These are phyloP conservation scores for Sarcocystis neurona DNA, from an alignment of 169 alveolate species.

Conservation along the genomic window DNA sequence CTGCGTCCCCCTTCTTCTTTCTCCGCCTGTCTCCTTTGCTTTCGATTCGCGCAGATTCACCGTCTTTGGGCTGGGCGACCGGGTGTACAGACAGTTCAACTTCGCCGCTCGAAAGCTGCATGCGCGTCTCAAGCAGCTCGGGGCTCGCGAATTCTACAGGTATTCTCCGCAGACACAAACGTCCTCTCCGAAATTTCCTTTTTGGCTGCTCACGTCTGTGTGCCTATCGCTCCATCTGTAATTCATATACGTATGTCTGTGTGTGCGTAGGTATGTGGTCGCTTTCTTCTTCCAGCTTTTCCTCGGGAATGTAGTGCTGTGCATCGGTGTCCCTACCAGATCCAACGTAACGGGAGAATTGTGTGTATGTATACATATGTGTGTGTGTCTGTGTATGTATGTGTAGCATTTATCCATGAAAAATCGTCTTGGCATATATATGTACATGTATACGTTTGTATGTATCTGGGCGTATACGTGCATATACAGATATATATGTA, in stretches of 20 bases:
- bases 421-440: no score
- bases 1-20: neutral
- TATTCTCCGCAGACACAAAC: neutral
- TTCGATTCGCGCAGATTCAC: slow-evolving; percentile 68
- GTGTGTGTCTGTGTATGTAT: neutral
- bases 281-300: neutral
- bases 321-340: neutral
- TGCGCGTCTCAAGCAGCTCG: slow-evolving; percentile 73
- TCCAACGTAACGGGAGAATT: neutral
- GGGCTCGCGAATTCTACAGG: slow-evolving; percentile 72
- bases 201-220: neutral
- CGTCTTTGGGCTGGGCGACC: slow-evolving; percentile 86
- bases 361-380: neutral
- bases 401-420: neutral
- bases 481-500: slow-evolving; percentile 1
- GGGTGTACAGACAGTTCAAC: slow-evolving; percentile 77
- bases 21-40: slow-evolving; percentile 1
- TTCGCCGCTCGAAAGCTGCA: slow-evolving; percentile 79
- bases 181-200: no score
- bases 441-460: neutral
- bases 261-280: neutral
- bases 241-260: no score
- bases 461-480: neutral
- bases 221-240: neutral
- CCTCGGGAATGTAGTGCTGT: neutral